phyloP scores from a whole-genome alignment of 148 eudicot species.

The Arctostaphylos glauca region DNA sequence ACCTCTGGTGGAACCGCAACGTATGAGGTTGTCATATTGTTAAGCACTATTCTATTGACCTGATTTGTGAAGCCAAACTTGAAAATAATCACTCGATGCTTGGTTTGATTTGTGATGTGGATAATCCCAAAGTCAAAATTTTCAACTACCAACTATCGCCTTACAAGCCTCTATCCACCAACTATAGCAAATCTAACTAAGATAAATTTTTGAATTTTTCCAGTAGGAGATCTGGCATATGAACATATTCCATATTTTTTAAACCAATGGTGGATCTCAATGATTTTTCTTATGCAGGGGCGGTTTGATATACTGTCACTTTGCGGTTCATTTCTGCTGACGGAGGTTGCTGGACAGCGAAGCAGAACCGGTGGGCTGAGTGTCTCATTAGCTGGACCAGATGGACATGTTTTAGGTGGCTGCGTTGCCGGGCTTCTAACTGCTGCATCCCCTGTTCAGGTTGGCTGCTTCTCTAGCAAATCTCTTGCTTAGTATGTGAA shows the following conservation, averaged over 20 bases:
- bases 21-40: conserved; percentile 62
- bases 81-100: not conserved
- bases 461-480: conserved; percentile 19
- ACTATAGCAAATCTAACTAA: not conserved
- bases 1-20: conserved; percentile 86
- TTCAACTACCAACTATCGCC: not conserved
- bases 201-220: not conserved
- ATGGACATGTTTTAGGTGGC: conserved; percentile 86
- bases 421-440: conserved; percentile 76
- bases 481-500: not conserved
- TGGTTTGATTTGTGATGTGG: not conserved
- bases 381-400: conserved; percentile 75
- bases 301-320: conserved; percentile 82
- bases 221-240: not conserved
- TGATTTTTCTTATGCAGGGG: conserved; percentile 47
- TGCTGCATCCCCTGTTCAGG: conserved; percentile 92
- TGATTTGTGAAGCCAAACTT: not conserved
- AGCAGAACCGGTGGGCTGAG: conserved; percentile 79
- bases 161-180: not conserved
- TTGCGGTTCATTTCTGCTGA: conserved; percentile 73
- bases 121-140: not conserved
- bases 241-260: not conserved
- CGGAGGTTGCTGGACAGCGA: conserved; percentile 65
- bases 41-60: not conserved
- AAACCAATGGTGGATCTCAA: not conserved